phyloP scores from a whole-genome alignment of 2,329 filamentous ascomycete genomes.

The Sporothrix sp. region DNA sequence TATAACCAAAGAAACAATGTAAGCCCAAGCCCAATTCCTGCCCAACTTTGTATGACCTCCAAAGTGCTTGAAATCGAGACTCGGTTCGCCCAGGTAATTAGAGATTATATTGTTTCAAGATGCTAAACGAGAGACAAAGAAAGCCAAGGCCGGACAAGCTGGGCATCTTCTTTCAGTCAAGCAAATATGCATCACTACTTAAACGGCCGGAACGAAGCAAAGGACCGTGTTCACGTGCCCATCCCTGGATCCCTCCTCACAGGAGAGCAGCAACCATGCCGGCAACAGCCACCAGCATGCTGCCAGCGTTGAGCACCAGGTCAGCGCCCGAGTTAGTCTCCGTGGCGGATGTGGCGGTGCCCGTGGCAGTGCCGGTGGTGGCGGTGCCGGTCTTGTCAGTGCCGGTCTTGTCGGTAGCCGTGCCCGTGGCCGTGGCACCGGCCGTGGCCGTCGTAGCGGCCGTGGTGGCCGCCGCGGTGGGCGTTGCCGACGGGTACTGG shows the following conservation, averaged over 20 bases:
- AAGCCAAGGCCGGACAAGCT: neutral
- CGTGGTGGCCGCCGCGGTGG: conserved; percentile 19
- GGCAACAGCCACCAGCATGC: conserved; percentile 25
- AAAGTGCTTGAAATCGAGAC: neutral
- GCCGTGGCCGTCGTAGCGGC: conserved; percentile 20
- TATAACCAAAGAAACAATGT: no score
- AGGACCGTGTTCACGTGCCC: neutral
- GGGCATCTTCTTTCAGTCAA: neutral
- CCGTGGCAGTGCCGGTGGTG: neutral
- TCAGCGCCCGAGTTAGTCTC: conserved; percentile 21
- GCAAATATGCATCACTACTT: neutral
- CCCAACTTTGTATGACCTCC: no score
- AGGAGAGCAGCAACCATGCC: conserved; percentile 25
- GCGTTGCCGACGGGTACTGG: conserved; percentile 30
- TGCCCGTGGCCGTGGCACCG: conserved; percentile 18
- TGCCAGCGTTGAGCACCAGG: conserved; percentile 23
- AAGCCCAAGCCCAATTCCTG: neutral
- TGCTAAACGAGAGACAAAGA: neutral
- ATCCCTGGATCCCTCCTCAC: conserved; percentile 10
- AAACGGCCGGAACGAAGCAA: neutral
- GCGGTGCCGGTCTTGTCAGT: conserved; percentile 17
- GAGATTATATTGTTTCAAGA: conserved; percentile 3
- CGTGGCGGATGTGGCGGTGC: conserved; percentile 10
- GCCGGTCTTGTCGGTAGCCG: conserved; percentile 13
- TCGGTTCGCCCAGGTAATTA: neutral